Evolutionary conservation across 495 filamentous ascomycete genomes (phyloP).

Genomic region (Thermothielavioides terrestris): DNA sequence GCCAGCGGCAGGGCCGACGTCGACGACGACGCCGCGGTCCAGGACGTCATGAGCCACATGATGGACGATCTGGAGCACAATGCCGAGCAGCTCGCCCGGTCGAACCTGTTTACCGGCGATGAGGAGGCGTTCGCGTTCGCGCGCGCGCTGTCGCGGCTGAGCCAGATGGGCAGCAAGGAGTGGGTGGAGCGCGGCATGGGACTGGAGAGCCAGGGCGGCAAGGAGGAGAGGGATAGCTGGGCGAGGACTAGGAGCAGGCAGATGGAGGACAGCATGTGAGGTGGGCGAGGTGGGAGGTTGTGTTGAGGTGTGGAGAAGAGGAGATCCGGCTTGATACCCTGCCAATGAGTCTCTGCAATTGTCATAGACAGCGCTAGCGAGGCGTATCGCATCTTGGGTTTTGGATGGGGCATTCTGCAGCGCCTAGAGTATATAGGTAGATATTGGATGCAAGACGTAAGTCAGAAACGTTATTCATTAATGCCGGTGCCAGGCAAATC

Average conservation of each 20-base stretch:
- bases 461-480: background rate
- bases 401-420: slow-evolving; percentile 1
- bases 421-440: background rate
- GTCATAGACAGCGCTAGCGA: background rate
- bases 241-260: slow-evolving; percentile 55
- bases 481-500: background rate
- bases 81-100: slow-evolving; percentile 76
- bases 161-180: slow-evolving; percentile 86
- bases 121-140: slow-evolving; percentile 97
- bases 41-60: slow-evolving; percentile 76
- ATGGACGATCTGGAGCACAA: slow-evolving; percentile 92
- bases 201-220: slow-evolving; percentile 47
- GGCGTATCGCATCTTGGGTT: slow-evolving; percentile 1
- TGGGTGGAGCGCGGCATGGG: slow-evolving; percentile 90
- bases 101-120: slow-evolving; percentile 83
- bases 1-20: slow-evolving; percentile 12
- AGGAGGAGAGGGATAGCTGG: slow-evolving; percentile 56
- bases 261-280: slow-evolving; percentile 67
- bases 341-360: background rate
- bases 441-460: background rate
- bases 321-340: slow-evolving; percentile 7
- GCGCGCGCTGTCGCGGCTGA: slow-evolving; percentile 71
- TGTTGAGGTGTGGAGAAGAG: background rate
- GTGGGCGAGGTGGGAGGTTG: background rate
- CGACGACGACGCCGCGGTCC: slow-evolving; percentile 47